phyloP scores from a whole-genome alignment of 306 rosid species.

The Canavalia gladiata region DNA sequence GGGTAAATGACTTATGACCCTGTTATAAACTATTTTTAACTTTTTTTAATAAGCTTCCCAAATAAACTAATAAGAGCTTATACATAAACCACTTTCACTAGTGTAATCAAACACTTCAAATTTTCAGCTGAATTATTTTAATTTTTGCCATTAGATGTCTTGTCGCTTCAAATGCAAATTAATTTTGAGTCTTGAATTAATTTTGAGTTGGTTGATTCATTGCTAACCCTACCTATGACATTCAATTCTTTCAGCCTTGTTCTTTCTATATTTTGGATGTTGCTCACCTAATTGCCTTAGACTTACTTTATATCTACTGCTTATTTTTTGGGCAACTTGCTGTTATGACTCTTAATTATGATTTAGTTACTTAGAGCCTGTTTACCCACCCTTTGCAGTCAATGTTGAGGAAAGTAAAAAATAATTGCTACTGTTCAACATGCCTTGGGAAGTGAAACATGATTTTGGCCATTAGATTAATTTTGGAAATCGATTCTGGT shows the following conservation, averaged over 20 bases:
- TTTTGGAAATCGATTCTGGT: no score
- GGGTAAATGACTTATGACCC: background rate
- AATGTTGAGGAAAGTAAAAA: no score
- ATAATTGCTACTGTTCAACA: no score
- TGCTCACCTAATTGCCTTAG: background rate
- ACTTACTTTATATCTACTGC: background rate
- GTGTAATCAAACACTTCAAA: background rate
- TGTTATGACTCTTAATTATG: background rate
- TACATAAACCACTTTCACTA: background rate
- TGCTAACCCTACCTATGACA: background rate
- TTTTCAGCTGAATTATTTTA: background rate
- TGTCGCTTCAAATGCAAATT: constrained; percentile 14
- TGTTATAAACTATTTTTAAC: no score
- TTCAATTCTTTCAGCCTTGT: background rate
- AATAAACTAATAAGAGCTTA: background rate
- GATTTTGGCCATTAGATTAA: no score
- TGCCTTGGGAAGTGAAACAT: no score
- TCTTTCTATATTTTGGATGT: constrained; percentile 18
- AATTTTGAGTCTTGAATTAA: no score
- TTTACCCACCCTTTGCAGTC: no score
- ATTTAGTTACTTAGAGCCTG: background rate
- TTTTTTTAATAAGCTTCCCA: background rate
- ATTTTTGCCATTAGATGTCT: constrained; percentile 25
- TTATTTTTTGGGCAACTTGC: constrained; percentile 9
- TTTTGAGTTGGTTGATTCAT: no score